Base-by-base conservation (phyloP, 164 flowering plant genomes). In the Platanus orientalis region DNA sequence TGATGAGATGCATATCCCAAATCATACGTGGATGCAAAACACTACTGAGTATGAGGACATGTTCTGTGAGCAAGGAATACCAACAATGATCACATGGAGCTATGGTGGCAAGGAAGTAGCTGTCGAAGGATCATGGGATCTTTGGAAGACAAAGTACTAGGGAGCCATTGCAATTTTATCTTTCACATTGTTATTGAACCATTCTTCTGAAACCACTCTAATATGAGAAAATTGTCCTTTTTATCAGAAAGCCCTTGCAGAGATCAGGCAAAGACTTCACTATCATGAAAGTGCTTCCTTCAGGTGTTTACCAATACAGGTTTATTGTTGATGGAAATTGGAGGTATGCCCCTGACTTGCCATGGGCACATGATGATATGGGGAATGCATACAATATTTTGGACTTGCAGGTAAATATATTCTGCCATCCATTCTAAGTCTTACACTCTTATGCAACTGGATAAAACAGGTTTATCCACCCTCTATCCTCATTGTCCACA, bases 101-200 rank as follows among this genome's bases (percentile, higher is more conserved):
- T 63, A 85, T 73, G 96, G 85, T 53, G 98, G 93, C 62, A 84
- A 77, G 60, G 77, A 81, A 45, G 96, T 92, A 21, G 81, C 81
- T 40, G 81, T 92, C 45, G 90, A 86, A 69, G 98, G 98, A 54
- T 90, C 98, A 53, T 92, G 98, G 98, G 96, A 92, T 73, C 66
- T 81, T 68, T 92, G 93, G 93, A 88, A 70, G 55, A 68, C 84
- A 67, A 89, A 82, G 98, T 92, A 75, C 2, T 3, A 20, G 2
- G 7, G 27, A 47, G 20, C 48, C 6, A 14, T 27, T 30, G 14
- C 23, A 65, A 19, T 66, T 47, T 17, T 16, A 40, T 61, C 28
- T 47, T 60, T 28, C 20, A 24, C 19, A 34, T 53, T 20, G 45
- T 34, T 45, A 21, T 20, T 57, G 17, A 30, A 16, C 28, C 57